These are phyloP conservation scores for Coemansia sp. DNA, from an alignment of 192 early-diverging fungal genomes.

Conservation along the genomic window DNA sequence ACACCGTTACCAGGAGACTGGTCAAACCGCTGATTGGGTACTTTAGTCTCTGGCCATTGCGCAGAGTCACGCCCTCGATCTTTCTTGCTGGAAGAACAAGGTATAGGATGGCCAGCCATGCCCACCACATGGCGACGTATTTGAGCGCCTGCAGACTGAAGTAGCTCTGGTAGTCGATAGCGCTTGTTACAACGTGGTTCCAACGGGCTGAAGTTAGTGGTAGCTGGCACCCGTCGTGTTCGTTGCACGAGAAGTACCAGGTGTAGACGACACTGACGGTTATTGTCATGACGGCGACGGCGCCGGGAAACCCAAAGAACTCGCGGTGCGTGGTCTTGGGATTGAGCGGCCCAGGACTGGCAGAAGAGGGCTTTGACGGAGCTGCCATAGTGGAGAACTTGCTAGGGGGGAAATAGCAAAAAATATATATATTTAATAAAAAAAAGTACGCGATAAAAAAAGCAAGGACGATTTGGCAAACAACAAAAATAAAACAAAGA, in stretches of 20 bases:
- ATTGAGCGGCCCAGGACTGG: constrained; percentile 48
- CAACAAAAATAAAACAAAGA: no score
- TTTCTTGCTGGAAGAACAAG: constrained; percentile 68
- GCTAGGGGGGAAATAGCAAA: background rate
- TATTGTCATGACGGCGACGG: constrained; percentile 58
- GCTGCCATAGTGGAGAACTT: background rate
- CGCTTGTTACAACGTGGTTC: constrained; percentile 34
- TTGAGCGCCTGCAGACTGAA: constrained; percentile 29
- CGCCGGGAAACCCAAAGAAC: constrained; percentile 73
- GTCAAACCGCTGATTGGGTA: constrained; percentile 87
- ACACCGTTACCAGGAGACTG: constrained; percentile 59
- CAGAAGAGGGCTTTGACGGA: background rate
- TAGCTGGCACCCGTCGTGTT: constrained; percentile 60
- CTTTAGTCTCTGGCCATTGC: constrained; percentile 68
- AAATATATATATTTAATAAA: no score
- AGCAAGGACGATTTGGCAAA: no score
- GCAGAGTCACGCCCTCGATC: constrained; percentile 68
- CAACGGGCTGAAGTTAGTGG: constrained; percentile 22
- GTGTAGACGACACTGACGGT: constrained; percentile 47
- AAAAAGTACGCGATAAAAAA: no score
- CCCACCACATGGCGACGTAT: constrained; percentile 68
- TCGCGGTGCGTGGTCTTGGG: constrained; percentile 75
- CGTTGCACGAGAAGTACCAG: constrained; percentile 55
- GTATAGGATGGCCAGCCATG: constrained; percentile 67
- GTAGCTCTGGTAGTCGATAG: constrained; percentile 56